Evolutionary conservation across 2,329 filamentous ascomycete genomes (phyloP), one percentile per base, ranked within the genome.

Genomic region (Pseudogymnoascus destructans): DNA sequence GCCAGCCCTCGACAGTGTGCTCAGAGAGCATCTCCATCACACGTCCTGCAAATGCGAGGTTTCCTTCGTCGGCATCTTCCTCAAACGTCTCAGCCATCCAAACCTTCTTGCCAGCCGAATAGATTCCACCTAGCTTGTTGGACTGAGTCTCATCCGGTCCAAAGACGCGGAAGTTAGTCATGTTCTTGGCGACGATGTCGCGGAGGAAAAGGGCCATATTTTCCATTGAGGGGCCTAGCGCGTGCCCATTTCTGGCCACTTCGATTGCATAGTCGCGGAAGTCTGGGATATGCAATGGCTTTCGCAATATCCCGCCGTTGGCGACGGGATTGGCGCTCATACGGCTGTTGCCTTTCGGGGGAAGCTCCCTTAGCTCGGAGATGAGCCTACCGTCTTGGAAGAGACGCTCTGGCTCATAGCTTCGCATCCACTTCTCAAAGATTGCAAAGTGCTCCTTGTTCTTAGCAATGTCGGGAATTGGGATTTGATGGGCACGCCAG

Each of bases 21-120:
- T 91, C 87, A 15, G 82, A 87, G n/a, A 91, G 78, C 69, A 90
- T 90, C 70, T 91, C 87, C 85, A 91, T 90, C 33, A 90, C 86
- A 25, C 86, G 79, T 13, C 87, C 87, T 11, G 77, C 76, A 15
- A 74, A 78, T 5, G 82, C 78, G 21, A 91, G 74, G 65, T 91
- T 89, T 61, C 87, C 86, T 8, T 86, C 86, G 65, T 90, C 83
- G 6, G 73, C 71, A 65, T 91, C 87, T 67, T 90, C 86, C 3
- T 87, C 82, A 61, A 90, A 86, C 69, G 86, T 87, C 55, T 88
- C 86, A 5, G 80, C 86, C 74, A 90, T 75, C 86, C 87, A 90
- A 3, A 87, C 85, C 71, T 90, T 90, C 77, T 89, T 86, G 4
- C 82, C 83, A 1, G 79, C 84, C 59, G 85, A 77, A 69, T 90